Base-by-base conservation (phyloP, 1,284 basidiomycete genomes). In the Coniophora puteana region DNA sequence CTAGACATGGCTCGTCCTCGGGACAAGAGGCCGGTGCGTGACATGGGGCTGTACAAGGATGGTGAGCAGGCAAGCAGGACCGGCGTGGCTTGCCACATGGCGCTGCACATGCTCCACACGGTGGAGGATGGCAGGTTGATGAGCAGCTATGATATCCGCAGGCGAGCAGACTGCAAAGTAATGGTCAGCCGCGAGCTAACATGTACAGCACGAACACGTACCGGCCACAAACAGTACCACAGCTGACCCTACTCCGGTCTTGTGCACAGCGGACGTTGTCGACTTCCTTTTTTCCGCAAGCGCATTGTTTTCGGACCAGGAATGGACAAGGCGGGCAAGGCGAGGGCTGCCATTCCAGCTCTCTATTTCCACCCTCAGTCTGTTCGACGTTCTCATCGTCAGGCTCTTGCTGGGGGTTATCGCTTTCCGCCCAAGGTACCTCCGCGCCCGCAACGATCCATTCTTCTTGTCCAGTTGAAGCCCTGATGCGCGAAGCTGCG, bases 91-190 rank as follows among this genome's bases (percentile, higher is more conserved):
- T 96, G 18, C 87, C 85, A 58, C 93, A 96, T 2, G 76, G 70
- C 23, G 83, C 76, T 8, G 69, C 72, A 59, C 92, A 95, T 1
- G 71, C 44, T 3, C 89, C 89, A 55, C 93, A 95, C 3, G 76
- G 76, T 35, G 80, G 89, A 1, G 74, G 65, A 54, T 96, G 93
- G 57, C 93, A 96, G 0, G 74, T 55, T 44, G 81, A 74, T 44
- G 85, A 79, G 58, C 93, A 96, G 20, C 75, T 78, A 59, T 96
- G 93, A 57, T 84, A 91, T 1, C 93, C 93, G 52, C 93, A 96
- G 0, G 67, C 64, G 24, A 94, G 66, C 4, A 86, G 66, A 47
- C 78, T 83, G 44, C n/a, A 7, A n/a, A 30, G 22, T 2, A 13
- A 10, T 5, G n/a, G 26, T 30, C 16, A 25, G 40, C 16, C 5